Evolutionary conservation across 352 stramenopile genomes (phyloP).

Genomic region (Phytopythium ostracodes): DNA sequence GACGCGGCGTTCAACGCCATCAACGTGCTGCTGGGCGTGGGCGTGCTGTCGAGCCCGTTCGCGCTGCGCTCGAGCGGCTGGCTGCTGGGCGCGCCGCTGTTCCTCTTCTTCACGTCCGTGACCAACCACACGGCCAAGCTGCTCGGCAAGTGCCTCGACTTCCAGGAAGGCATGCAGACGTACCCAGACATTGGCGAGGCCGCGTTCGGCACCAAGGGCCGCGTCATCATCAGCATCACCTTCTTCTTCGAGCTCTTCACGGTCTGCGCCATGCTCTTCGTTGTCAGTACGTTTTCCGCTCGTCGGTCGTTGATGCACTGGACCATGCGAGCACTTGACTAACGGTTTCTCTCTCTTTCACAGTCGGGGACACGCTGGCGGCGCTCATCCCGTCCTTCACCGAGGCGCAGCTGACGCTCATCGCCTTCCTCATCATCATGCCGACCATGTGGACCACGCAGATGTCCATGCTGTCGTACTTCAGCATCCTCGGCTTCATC

Average conservation of each 20-base stretch:
- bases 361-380: constrained; percentile 74
- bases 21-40: constrained; percentile 84
- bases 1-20: constrained; percentile 82
- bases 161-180: constrained; percentile 79
- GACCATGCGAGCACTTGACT: neutral
- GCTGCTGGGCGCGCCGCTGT: constrained; percentile 64
- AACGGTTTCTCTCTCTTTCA: neutral
- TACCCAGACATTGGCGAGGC: constrained; percentile 84
- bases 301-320: neutral
- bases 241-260: constrained; percentile 85
- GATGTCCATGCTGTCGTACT: constrained; percentile 80
- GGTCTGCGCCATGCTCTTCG: constrained; percentile 74
- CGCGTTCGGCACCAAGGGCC: constrained; percentile 65
- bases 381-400: constrained; percentile 64
- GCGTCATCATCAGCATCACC: constrained; percentile 68
- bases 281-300: constrained; percentile 54
- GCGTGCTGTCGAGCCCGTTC: constrained; percentile 82
- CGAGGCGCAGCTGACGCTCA: constrained; percentile 53
- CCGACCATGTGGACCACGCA: constrained; percentile 79
- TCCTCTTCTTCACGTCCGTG: constrained; percentile 81
- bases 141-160: constrained; percentile 73
- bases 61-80: constrained; percentile 73
- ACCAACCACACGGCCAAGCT: constrained; percentile 87
- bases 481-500: constrained; percentile 82
- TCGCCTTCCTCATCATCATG: constrained; percentile 70